phyloP scores from a whole-genome alignment of 1,284 basidiomycete genomes.

The Stygiomarasmius scandens region DNA sequence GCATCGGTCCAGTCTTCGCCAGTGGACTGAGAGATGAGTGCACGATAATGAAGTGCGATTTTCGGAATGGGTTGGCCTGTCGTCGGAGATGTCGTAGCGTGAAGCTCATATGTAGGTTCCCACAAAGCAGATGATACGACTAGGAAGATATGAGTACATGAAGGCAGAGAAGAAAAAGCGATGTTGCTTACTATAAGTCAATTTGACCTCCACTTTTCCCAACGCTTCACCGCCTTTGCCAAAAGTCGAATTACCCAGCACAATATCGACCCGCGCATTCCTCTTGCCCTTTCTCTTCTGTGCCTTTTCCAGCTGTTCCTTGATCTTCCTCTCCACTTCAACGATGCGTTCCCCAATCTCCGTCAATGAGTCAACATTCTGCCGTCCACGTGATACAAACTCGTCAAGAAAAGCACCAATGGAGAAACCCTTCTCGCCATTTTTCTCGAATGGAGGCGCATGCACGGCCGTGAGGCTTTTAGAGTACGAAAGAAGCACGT shows the following conservation, averaged over 20 bases:
- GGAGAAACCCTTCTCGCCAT: not conserved
- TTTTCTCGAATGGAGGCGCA: conserved; percentile 39
- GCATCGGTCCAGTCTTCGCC: conserved; percentile 63
- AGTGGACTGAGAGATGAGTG: conserved; percentile 54
- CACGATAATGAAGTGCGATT: conserved; percentile 57
- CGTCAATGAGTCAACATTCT: conserved; percentile 37
- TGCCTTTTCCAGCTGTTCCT: conserved; percentile 32
- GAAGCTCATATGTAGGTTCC: conserved; percentile 59
- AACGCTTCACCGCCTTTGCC: conserved; percentile 34
- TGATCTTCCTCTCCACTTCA: conserved; percentile 42
- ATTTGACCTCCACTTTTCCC: conserved; percentile 43
- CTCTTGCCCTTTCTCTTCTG: conserved; percentile 37
- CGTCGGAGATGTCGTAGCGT: conserved; percentile 45
- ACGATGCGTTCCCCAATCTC: conserved; percentile 44
- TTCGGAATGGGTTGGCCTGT: conserved; percentile 44
- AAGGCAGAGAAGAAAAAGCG: conserved; percentile 1
- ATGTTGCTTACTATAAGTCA: conserved; percentile 55
- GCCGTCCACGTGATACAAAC: conserved; percentile 42
- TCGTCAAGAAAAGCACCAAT: conserved; percentile 38
- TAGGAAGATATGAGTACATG: conserved; percentile 23
- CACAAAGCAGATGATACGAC: conserved; percentile 55
- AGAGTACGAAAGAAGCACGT: conserved; percentile 46
- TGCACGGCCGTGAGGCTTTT: conserved; percentile 47
- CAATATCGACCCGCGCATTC: conserved; percentile 38
- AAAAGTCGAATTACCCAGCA: conserved; percentile 30